These are phyloP conservation scores for Adansonia rubrostipa DNA, from an alignment of 441 rosid species.

Conservation along the genomic window DNA sequence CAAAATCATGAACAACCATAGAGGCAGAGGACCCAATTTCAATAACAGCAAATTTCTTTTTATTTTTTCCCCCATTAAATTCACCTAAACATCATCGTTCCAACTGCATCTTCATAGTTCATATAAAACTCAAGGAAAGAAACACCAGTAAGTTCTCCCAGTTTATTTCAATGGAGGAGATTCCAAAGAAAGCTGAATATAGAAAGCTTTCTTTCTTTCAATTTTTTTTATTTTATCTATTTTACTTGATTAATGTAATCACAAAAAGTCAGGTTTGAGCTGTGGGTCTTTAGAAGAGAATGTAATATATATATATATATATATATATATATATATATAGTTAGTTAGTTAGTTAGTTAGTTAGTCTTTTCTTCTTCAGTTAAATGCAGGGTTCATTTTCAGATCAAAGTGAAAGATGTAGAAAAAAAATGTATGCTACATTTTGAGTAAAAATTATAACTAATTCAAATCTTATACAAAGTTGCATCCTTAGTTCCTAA, in stretches of 20 bases:
- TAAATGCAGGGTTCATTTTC: slow-evolving; percentile 22
- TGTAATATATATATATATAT: slow-evolving; percentile 34
- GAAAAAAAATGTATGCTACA: slow-evolving; percentile 32
- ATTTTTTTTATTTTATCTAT: background rate
- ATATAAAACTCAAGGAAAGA: slow-evolving; percentile 28
- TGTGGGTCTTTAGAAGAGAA: slow-evolving; percentile 26
- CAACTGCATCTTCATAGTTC: slow-evolving; percentile 36
- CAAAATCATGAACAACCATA: slow-evolving; percentile 27
- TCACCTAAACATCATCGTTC: slow-evolving; percentile 14
- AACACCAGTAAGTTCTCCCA: slow-evolving; percentile 30
- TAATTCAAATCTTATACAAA: slow-evolving; percentile 26
- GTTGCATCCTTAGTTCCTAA: background rate
- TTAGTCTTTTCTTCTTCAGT: slow-evolving; percentile 30
- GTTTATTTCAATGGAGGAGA: slow-evolving; percentile 31
- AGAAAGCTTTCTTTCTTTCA: slow-evolving; percentile 22
- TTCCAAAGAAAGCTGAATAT: slow-evolving; percentile 33
- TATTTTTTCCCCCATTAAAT: too few relatives aligned
- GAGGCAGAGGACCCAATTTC: slow-evolving; percentile 42
- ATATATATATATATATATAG: too few relatives aligned
- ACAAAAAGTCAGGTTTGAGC: slow-evolving; percentile 28
- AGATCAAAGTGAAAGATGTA: background rate
- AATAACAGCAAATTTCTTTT: slow-evolving; percentile 24
- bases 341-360: too few relatives aligned
- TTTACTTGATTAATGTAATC: slow-evolving; percentile 34
- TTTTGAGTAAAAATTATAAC: too few relatives aligned